Evolutionary conservation across 2,329 filamentous ascomycete genomes (phyloP).

Genomic region (Beauveria pseudobassiana): DNA sequence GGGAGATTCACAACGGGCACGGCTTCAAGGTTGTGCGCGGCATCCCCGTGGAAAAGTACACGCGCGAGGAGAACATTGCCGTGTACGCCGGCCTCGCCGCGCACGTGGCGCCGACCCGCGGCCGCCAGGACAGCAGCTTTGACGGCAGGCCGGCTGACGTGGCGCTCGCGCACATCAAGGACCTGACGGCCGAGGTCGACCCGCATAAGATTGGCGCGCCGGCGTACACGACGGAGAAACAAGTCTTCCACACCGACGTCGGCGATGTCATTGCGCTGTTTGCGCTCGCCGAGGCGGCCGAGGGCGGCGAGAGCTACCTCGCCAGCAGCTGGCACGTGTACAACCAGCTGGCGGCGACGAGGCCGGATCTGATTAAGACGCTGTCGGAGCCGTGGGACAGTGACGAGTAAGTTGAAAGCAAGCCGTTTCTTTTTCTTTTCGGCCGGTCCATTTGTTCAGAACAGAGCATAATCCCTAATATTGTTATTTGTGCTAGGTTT

Average conservation of each 20-base stretch:
- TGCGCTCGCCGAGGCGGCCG: slow-evolving; percentile 41
- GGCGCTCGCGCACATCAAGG: slow-evolving; percentile 54
- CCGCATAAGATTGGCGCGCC: slow-evolving; percentile 43
- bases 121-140: slow-evolving; percentile 41
- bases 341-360: slow-evolving; percentile 50
- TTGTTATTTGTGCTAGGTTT: slow-evolving; percentile 32
- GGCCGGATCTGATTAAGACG: slow-evolving; percentile 53
- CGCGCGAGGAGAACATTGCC: slow-evolving; percentile 48
- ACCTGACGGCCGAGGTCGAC: slow-evolving; percentile 33
- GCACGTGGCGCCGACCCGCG: slow-evolving; percentile 48
- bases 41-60: slow-evolving; percentile 43
- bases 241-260: slow-evolving; percentile 54
- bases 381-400: slow-evolving; percentile 41
- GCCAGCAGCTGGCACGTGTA: slow-evolving; percentile 53
- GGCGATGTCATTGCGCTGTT: slow-evolving; percentile 54
- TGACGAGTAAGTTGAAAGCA: slow-evolving; percentile 30
- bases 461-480: too few relatives aligned
- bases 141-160: slow-evolving; percentile 42
- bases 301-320: slow-evolving; percentile 51
- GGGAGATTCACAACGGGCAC: slow-evolving; percentile 48
- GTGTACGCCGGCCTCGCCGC: slow-evolving; percentile 54
- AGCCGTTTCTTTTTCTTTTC: too few relatives aligned
- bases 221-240: slow-evolving; percentile 53
- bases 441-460: too few relatives aligned
- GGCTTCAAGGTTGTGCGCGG: slow-evolving; percentile 57